Percentiles rank a stretch among this genome's conserved stretches.
These are phyloP conservation scores for Leersia perrieri DNA, from an alignment of 176 grass and related monocot species.

Conservation along the genomic window DNA sequence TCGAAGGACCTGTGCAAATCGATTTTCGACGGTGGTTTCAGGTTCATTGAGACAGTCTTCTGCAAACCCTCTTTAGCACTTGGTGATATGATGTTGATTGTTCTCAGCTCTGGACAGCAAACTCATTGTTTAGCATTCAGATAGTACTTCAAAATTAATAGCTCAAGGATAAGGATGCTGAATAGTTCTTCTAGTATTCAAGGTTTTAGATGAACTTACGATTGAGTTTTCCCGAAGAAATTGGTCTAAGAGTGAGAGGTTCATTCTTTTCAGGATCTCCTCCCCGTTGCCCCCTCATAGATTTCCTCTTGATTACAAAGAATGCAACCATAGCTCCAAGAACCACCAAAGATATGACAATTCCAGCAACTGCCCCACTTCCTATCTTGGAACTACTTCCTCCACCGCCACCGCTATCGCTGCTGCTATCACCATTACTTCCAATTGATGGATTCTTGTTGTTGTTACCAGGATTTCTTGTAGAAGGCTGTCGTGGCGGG, in stretches of 20 bases:
- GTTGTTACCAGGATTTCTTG: slow-evolving; percentile 16
- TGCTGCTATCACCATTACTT: neutral
- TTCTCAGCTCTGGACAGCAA: slow-evolving; percentile 50
- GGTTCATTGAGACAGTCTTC: slow-evolving; percentile 53
- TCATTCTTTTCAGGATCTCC: slow-evolving; percentile 43
- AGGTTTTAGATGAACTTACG: slow-evolving; percentile 13
- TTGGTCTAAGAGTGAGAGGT: slow-evolving; percentile 45
- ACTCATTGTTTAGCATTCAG: neutral
- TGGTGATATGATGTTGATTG: slow-evolving; percentile 43
- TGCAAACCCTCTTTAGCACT: slow-evolving; percentile 37
- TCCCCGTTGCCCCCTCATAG: slow-evolving; percentile 28
- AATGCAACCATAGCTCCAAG: slow-evolving; percentile 53
- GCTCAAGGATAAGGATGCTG: neutral
- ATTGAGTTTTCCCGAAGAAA: slow-evolving; percentile 46
- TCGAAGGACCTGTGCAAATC: slow-evolving; percentile 55
- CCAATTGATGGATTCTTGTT: slow-evolving; percentile 33
- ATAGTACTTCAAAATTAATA: neutral
- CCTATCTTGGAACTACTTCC: slow-evolving; percentile 44
- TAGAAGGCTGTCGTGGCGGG: slow-evolving; percentile 18
- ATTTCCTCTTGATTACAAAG: slow-evolving; percentile 62
- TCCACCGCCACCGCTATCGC: neutral
- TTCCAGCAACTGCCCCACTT: slow-evolving; percentile 60
- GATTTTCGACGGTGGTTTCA: slow-evolving; percentile 79
- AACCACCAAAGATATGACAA: slow-evolving; percentile 60
- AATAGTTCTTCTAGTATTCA: neutral